Evolutionary conservation across 768 basidiomycete species (phyloP), one percentile per base, ranked within the genome.

Genomic region (Tulasnella sp.): DNA sequence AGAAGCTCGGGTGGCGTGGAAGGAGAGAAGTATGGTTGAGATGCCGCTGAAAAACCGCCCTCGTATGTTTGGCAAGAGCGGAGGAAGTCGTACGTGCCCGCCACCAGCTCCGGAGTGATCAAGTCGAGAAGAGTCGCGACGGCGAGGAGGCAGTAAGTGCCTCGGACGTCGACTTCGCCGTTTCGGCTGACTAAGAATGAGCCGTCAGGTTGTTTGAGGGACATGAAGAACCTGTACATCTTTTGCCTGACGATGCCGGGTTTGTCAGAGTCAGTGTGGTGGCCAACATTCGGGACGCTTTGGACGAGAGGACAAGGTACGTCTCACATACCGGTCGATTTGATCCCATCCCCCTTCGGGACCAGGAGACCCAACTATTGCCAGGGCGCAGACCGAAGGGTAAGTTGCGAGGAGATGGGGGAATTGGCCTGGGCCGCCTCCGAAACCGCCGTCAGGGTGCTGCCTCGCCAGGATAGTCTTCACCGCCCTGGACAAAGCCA

Each of bases 141-240:
- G 2, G 92, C 92, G 18, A 99, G 90, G 1, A 98, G 90, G 84
- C 97, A 98, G 85, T 99, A 99, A 42, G 94, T 93, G 0, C 96
- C 98, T n/a, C 96, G 96, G 76, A 98, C 96, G 84, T 99, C 98
- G 20, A 99, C 93, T 85, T 99, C 98, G 20, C 92, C 95, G 78
- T 95, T 90, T 72, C 91, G 88, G 22, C 95, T 91, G 14, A 99
- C 98, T 28, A 94, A 89, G 86, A 98, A 99, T 0, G 96, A 96
- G 0, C 98, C 98, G 84, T 99, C 97, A 1, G 92, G 89, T 83
- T 96, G 93, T 85, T 99, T 99, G 82, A 98, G 86, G 0, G 93
- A 92, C 91, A 97, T 91, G 86, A 98, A 96, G 86, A 96, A 98
- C 4, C 90, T 86, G 85, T 98, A 97, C 84, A 97, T 89, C 82